Evolutionary conservation across 257 asterid genomes (phyloP), one percentile per base, ranked within the genome.

Genomic region (Solanum pennellii): DNA sequence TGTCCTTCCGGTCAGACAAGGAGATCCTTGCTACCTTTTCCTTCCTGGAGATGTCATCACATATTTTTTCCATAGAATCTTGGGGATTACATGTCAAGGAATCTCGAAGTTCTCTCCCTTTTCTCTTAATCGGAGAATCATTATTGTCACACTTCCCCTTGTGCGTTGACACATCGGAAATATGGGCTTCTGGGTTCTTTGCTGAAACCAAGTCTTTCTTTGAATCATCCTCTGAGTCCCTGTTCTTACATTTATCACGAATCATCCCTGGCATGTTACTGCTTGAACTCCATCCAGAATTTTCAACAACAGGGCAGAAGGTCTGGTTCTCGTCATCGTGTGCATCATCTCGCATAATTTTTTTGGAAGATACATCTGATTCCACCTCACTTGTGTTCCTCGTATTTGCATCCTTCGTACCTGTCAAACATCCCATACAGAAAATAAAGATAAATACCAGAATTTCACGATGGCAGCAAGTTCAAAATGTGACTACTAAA

Each of bases 11-110:
- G 87, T 92, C 98, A 27, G 97, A 92, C 86, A 91, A 92, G 27
- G 97, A 93, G 77, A 91, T 87, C 90, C 95, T 91, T 62, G 95
- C 93, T 93, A 93, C 94, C 97, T 96, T 97, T 86, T 92, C 98
- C 87, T 92, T 94, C 89, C 92, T 91, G 44, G 77, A 90, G 84
- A 87, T 95, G 89, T 88, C 92, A 89, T 93, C 95, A 88, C 71
- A 66, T 84, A 88, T 85, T 56, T 91, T 94, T 80, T 91, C 94
- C 88, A 88, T 87, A 88, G 89, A 90, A 71, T 90, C 94, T 76
- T 83, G 93, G 87, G 90, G 91, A 87, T 92, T 94, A 88, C 42
- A 65, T 86, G 86, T 39, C 82, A 74, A 37, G 33, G 21, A 82
- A 82, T 86, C 87, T 77, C 69, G 89, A 83, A 72, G 83, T 41